These are phyloP conservation scores for Yamadazyma atlantica DNA, from an alignment of 1,139 yeast genomes.

Conservation along the genomic window DNA sequence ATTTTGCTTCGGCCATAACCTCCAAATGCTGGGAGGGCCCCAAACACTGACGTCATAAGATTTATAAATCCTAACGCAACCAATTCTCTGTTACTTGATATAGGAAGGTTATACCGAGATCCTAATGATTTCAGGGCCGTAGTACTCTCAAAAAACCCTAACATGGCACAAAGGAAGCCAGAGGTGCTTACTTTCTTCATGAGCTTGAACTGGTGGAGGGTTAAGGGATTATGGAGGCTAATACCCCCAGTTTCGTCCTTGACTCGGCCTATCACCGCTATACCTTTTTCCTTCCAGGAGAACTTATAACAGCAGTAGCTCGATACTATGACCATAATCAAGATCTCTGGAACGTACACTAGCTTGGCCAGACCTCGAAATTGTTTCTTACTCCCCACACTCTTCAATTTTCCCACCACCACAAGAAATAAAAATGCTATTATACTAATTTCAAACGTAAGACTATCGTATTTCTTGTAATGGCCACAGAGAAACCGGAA, in stretches of 20 bases:
- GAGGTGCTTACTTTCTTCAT: constrained; percentile 50
- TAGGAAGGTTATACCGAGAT: constrained; percentile 62
- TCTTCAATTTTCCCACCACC: constrained; percentile 43
- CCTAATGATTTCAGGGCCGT: constrained; percentile 86
- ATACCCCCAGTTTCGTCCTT: constrained; percentile 26
- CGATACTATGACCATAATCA: constrained; percentile 65
- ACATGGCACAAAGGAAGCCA: constrained; percentile 75
- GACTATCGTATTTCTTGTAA: constrained; percentile 41
- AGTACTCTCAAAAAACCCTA: constrained; percentile 92
- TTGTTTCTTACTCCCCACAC: constrained; percentile 19
- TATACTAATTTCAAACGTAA: constrained; percentile 55
- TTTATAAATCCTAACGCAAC: constrained; percentile 84
- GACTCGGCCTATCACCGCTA: constrained; percentile 71
- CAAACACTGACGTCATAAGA: constrained; percentile 62
- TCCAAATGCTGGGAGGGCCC: constrained; percentile 91
- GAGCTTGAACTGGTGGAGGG: constrained; percentile 26
- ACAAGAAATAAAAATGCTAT: constrained; percentile 46
- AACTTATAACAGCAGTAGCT: constrained; percentile 56
- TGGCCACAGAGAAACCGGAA: constrained; percentile 51
- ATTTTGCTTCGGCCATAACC: constrained; percentile 94
- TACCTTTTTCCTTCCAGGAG: constrained; percentile 58
- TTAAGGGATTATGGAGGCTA: constrained; percentile 35
- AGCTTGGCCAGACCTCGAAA: constrained; percentile 23
- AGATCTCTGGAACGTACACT: constrained; percentile 77
- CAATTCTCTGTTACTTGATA: constrained; percentile 72